Percentiles rank a stretch among this genome's conserved stretches.
Evolutionary conservation across 805 yeast genomes (phyloP).

Genomic region (Blastobotrys parvus): DNA sequence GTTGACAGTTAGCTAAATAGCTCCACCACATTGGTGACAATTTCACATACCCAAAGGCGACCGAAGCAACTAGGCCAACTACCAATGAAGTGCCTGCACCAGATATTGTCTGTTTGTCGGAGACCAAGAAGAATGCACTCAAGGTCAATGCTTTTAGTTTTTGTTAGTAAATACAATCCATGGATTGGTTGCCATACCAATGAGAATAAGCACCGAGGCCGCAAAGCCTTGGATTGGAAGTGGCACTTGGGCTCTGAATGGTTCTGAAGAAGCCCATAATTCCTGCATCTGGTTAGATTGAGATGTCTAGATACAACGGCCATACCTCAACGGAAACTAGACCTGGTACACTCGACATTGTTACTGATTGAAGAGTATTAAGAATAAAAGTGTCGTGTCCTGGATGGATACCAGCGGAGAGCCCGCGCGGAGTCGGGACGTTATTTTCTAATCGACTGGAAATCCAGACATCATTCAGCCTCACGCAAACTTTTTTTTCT

Average conservation of each 20-base stretch:
- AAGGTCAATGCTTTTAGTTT: conserved; percentile 15
- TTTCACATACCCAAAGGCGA: conserved; percentile 29
- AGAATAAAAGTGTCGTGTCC: too few species aligned
- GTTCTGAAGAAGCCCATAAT: conserved; percentile 8
- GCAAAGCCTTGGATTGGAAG: conserved; percentile 18
- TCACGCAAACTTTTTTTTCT: background rate
- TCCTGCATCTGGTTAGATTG: too few species aligned
- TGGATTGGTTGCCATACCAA: conserved; percentile 10
- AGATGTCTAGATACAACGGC: too few species aligned
- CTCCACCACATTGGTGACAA: background rate
- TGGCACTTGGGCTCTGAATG: conserved; percentile 19
- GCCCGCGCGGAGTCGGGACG: too few species aligned
- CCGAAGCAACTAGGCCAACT: conserved; percentile 27
- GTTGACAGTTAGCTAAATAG: conserved; percentile 2
- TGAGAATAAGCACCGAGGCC: conserved; percentile 13
- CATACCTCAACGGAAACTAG: too few species aligned
- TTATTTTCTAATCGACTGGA: too few species aligned
- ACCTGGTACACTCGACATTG: too few species aligned
- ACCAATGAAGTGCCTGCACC: conserved; percentile 20
- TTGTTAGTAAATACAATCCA: background rate
- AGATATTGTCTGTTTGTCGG: conserved; percentile 10
- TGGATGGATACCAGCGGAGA: too few species aligned
- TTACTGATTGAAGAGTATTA: too few species aligned
- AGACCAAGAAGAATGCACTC: conserved; percentile 17
- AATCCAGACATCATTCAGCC: too few species aligned